Base-by-base conservation (phyloP, 129 eudicot genomes). In the Oenanthe sinensis region DNA sequence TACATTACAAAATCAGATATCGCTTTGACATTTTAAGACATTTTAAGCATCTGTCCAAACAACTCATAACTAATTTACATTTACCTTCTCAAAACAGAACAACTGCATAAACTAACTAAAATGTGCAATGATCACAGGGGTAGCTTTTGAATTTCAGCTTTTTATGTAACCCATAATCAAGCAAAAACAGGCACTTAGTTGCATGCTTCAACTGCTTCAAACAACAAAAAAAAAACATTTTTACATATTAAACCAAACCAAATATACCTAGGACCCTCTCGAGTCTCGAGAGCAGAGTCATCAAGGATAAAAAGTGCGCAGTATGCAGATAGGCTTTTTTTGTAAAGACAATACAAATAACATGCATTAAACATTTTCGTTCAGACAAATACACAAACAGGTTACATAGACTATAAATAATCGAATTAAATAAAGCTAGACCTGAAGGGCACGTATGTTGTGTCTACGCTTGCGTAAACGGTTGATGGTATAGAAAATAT, bases 361-460 rank as follows among this genome's bases (percentile, higher is more conserved):
- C 8, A 20, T 20, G 7, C 54, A 22, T 43, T 10, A 20, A 10
- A 44, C 37, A 43, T 45, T 22, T 74, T 45, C 40, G 4, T 2
- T 13, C 58, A 74, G 40, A 6, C 77, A 74, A 45, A 12, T 2
- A 12, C 45, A 44, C 77, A 45, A 74, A 14, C 77, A 45, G 12
- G 45, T 45, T 74, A 55, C 40, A 74, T 2, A 8, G 58, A 74
- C 5, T 4, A 44, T 43, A 1, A 45, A 45, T 5, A 39, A n/a
- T 22, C 6, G 6, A 44, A 10, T 4, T 17, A 1, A 50, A 71
- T 7, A 0, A 67, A 37, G 15, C 74, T 14, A 63, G 14, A 96
- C 99, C 99, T 92, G 89, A 14, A 96, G 96, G 52, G 99, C 99
- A 26, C 97, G 93, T 79, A 85, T 90, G 79, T 83, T 89, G 40